Evolutionary conservation across 2,329 filamentous ascomycete species (phyloP).

Genomic region (Botrytis medusae): DNA sequence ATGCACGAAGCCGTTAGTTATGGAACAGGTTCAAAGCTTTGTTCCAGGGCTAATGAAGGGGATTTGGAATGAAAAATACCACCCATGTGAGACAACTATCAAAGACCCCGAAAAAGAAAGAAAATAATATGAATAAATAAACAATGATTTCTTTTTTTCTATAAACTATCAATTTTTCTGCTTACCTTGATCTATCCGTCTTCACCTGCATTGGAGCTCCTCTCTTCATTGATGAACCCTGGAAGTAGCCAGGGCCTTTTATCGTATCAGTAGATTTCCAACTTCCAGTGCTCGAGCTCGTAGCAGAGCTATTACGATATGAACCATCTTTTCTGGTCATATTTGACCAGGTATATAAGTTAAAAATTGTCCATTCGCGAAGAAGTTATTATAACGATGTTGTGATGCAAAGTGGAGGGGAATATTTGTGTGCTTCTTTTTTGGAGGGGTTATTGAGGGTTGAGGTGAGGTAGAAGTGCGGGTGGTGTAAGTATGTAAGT

Average conservation of each 20-base stretch:
- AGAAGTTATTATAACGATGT: neutral
- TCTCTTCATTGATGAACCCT: conserved; percentile 34
- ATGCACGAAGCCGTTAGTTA: conserved; percentile 41
- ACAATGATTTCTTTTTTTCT: neutral
- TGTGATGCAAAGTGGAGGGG: conserved; percentile 8
- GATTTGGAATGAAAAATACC: neutral
- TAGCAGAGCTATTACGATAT: conserved; percentile 61
- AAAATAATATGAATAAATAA: conserved; percentile 27
- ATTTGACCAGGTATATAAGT: conserved; percentile 38
- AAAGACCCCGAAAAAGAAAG: conserved; percentile 15
- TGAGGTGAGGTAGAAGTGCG: neutral
- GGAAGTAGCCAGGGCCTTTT: conserved; percentile 43
- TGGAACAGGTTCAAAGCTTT: conserved; percentile 36
- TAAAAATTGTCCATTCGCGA: conserved; percentile 36
- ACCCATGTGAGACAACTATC: conserved; percentile 11
- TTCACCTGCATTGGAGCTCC: conserved; percentile 51
- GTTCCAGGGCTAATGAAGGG: conserved; percentile 18
- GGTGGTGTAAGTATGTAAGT: neutral
- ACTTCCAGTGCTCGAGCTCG: conserved; percentile 66
- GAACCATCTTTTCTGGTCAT: conserved; percentile 68
- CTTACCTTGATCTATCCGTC: conserved; percentile 50
- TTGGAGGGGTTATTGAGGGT: conserved; percentile 13
- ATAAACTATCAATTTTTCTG: neutral
- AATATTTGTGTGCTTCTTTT: conserved; percentile 1
- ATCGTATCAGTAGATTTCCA: conserved; percentile 66